phyloP scores from a whole-genome alignment of 257 asterid species.

The Nicotiana knightiana region DNA sequence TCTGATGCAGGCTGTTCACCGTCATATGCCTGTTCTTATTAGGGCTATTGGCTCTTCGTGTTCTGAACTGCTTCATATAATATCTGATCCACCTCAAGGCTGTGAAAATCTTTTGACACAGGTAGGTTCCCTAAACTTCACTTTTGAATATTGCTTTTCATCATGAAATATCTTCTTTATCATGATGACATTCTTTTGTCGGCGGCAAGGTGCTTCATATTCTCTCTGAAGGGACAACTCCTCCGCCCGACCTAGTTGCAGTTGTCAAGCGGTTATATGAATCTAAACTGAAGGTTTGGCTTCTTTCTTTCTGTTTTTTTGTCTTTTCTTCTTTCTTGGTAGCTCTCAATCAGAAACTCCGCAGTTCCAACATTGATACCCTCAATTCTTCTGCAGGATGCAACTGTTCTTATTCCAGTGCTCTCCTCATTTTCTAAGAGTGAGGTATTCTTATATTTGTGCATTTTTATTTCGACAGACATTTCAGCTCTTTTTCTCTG shows the following conservation, averaged over 20 bases:
- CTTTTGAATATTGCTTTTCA: slow-evolving; percentile 5
- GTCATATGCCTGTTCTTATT: slow-evolving; percentile 71
- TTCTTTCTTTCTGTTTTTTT: background rate
- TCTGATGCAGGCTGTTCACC: slow-evolving; percentile 76
- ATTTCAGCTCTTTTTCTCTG: background rate
- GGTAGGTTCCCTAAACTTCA: slow-evolving; percentile 32
- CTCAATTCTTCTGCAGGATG: slow-evolving; percentile 65
- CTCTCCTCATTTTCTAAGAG: slow-evolving; percentile 81
- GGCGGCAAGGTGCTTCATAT: slow-evolving; percentile 63
- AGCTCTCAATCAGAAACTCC: slow-evolving; percentile 5
- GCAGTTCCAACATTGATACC: slow-evolving; percentile 1
- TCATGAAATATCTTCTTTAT: slow-evolving; percentile 20
- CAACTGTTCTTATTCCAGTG: slow-evolving; percentile 83
- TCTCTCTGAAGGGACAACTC: slow-evolving; percentile 77
- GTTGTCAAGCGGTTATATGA: slow-evolving; percentile 78
- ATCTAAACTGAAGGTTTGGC: slow-evolving; percentile 71
- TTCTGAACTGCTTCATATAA: slow-evolving; percentile 66
- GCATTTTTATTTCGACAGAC: background rate
- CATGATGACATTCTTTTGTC: slow-evolving; percentile 21
- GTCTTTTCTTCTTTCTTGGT: background rate
- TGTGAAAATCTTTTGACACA: slow-evolving; percentile 79
- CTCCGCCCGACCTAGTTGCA: slow-evolving; percentile 68
- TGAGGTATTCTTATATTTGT: slow-evolving; percentile 51
- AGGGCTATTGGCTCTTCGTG: slow-evolving; percentile 67
- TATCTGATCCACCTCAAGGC: slow-evolving; percentile 90